A percentile compares a stretch with the other conserved stretches of the same genome.
Evolutionary conservation across 371 early-diverging fungal genomes (phyloP).

Genomic region (Syncephalastrum monosporum): DNA sequence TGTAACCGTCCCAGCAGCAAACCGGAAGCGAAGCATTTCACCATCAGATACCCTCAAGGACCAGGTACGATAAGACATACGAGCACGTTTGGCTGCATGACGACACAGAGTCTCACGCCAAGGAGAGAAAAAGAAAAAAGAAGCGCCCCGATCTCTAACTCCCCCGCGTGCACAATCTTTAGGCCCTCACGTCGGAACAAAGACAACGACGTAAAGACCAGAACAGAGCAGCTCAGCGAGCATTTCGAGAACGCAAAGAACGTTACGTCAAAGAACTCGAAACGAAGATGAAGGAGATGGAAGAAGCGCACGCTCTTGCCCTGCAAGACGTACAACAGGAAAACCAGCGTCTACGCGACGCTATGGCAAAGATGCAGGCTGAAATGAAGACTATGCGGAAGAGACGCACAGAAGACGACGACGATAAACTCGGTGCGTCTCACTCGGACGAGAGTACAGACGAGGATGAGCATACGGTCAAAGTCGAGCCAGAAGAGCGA

Average conservation of each 20-base stretch:
- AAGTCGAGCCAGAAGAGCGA: not conserved
- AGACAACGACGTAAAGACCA: conserved; percentile 70
- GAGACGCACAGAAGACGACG: conserved; percentile 1
- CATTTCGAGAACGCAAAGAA: conserved; percentile 76
- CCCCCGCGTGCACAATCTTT: not conserved
- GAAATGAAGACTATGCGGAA: conserved; percentile 8
- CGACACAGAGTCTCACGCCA: too few relatives aligned
- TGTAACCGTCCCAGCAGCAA: too few relatives aligned
- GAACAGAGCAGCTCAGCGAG: conserved; percentile 77
- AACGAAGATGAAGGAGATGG: conserved; percentile 59
- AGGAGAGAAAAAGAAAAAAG: too few relatives aligned
- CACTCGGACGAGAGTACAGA: conserved; percentile 1
- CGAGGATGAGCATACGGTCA: conserved; percentile 2
- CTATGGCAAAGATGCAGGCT: conserved; percentile 28
- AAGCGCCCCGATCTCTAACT: too few relatives aligned
- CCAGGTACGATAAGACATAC: too few relatives aligned
- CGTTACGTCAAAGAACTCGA: conserved; percentile 68
- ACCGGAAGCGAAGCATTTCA: too few relatives aligned
- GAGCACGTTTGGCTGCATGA: too few relatives aligned
- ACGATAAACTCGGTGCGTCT: too few relatives aligned
- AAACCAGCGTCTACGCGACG: conserved; percentile 23
- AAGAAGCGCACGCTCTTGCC: conserved; percentile 42
- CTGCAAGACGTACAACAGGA: conserved; percentile 28
- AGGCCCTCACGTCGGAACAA: conserved; percentile 25
- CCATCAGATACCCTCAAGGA: too few relatives aligned